Evolutionary conservation across 2,329 filamentous ascomycete genomes (phyloP).

Genomic region (Grosmannia penicillata): DNA sequence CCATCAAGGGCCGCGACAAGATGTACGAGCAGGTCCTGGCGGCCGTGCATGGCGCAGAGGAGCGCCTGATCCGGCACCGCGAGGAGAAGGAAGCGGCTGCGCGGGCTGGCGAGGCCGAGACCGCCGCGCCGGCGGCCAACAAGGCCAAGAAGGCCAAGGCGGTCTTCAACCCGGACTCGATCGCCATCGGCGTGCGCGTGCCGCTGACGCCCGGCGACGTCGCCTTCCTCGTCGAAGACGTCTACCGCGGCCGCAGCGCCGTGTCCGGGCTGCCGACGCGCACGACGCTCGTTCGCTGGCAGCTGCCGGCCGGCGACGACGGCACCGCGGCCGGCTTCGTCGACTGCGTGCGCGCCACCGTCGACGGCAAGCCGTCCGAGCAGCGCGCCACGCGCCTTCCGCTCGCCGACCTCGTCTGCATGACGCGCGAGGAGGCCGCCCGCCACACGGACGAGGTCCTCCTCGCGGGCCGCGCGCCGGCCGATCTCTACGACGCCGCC

Average conservation of each 20-base stretch:
- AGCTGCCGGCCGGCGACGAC: slow-evolving; percentile 20
- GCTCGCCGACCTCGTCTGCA: slow-evolving; percentile 63
- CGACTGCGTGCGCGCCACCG: slow-evolving; percentile 37
- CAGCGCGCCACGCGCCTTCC: slow-evolving; percentile 63
- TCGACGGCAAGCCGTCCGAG: slow-evolving; percentile 44
- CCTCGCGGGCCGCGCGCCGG: slow-evolving; percentile 47
- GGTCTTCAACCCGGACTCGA: slow-evolving; percentile 15
- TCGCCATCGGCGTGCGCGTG: slow-evolving; percentile 59
- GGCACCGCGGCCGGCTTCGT: slow-evolving; percentile 17
- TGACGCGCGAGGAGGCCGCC: slow-evolving; percentile 82
- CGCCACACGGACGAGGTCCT: slow-evolving; percentile 71
- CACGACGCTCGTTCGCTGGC: slow-evolving; percentile 70
- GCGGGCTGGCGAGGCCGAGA: background rate
- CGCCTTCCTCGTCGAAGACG: slow-evolving; percentile 77
- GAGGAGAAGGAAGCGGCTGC: background rate
- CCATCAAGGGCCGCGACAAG: slow-evolving; percentile 72
- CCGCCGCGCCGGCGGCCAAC: slow-evolving; percentile 12
- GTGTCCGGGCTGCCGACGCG: slow-evolving; percentile 71
- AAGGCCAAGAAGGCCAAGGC: too few species aligned
- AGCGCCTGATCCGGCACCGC: slow-evolving; percentile 46
- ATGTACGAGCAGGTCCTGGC: slow-evolving; percentile 78
- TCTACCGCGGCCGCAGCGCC: slow-evolving; percentile 69
- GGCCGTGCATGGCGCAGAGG: slow-evolving; percentile 62
- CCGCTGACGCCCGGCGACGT: slow-evolving; percentile 69
- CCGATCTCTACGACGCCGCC: slow-evolving; percentile 59